phyloP scores from a whole-genome alignment of 371 early-diverging fungal genomes.

The Mortierella sp. region DNA sequence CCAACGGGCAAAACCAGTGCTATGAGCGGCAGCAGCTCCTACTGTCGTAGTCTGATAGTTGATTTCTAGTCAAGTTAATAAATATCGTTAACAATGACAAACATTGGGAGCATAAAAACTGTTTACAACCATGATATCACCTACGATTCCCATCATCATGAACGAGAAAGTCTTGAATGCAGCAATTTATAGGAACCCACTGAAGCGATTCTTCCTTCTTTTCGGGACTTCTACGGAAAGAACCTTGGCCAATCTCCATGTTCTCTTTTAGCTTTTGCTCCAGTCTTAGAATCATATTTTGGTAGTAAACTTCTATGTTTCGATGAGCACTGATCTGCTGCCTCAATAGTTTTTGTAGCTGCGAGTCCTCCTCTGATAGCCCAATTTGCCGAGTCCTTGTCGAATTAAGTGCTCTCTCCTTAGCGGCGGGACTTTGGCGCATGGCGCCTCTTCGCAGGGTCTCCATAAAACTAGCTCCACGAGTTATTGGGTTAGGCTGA shows the following conservation, averaged over 20 bases:
- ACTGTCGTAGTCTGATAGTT: slow-evolving; percentile 52
- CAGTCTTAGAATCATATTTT: slow-evolving; percentile 34
- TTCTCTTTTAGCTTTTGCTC: slow-evolving; percentile 51
- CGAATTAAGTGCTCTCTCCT: slow-evolving; percentile 12
- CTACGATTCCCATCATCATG: slow-evolving; percentile 44
- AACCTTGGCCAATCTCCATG: slow-evolving; percentile 50
- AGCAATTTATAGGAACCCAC: slow-evolving; percentile 57
- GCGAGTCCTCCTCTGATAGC: slow-evolving; percentile 40
- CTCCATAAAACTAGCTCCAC: slow-evolving; percentile 48
- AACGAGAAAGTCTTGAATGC: slow-evolving; percentile 51
- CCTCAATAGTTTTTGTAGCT: slow-evolving; percentile 43
- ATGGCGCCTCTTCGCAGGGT: slow-evolving; percentile 28
- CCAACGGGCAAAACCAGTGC: slow-evolving; percentile 33
- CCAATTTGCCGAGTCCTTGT: slow-evolving; percentile 47
- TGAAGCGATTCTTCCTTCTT: slow-evolving; percentile 55
- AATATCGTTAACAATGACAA: background rate
- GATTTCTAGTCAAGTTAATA: slow-evolving; percentile 28
- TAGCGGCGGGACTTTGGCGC: slow-evolving; percentile 6
- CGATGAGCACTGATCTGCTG: slow-evolving; percentile 54
- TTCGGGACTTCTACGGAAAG: slow-evolving; percentile 53
- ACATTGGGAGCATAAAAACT: background rate
- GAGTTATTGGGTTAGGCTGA: slow-evolving; percentile 44
- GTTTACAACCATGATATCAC: background rate
- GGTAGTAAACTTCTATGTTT: slow-evolving; percentile 47
- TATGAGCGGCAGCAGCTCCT: slow-evolving; percentile 49